Conservation (phyloP, 208 protist genomes). For the Leishmania arabica region DNA sequence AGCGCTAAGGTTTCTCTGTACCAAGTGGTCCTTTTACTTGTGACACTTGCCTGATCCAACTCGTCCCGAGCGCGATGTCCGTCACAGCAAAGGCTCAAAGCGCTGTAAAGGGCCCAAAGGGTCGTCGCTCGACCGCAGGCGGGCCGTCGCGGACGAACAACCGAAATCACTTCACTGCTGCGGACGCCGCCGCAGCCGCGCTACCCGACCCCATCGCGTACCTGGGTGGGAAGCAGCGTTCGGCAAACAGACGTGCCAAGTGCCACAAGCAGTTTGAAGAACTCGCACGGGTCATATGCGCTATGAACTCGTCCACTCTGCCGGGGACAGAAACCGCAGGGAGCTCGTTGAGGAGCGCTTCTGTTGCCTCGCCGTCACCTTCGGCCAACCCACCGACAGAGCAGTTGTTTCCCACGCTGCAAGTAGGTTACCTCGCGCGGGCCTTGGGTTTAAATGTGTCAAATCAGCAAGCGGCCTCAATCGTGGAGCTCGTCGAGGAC, state of each 20-base stretch:
- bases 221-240: slow-evolving; percentile 26
- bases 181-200: not conserved
- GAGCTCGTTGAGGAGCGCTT: not conserved
- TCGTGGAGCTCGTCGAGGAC: slow-evolving; percentile 80
- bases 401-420: slow-evolving; percentile 56
- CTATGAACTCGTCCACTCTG: slow-evolving; percentile 17
- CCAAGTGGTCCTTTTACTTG: not conserved
- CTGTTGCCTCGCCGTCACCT: slow-evolving; percentile 9
- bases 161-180: not conserved
- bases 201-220: slow-evolving; percentile 25
- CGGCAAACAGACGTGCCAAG: slow-evolving; percentile 9
- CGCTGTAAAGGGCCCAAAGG: not conserved
- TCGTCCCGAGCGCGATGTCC: not conserved
- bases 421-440: slow-evolving; percentile 80
- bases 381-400: not conserved
- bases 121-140: not conserved
- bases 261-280: slow-evolving; percentile 37
- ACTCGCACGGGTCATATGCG: slow-evolving; percentile 31
- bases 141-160: not conserved
- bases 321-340: not conserved
- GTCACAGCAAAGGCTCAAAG: not conserved
- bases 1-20: not conserved
- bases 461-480: slow-evolving; percentile 50
- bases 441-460: slow-evolving; percentile 87
- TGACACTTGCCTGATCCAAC: not conserved